These are phyloP conservation scores for Mycena filopes DNA, from an alignment of 768 basidiomycete genomes.

Conservation along the genomic window DNA sequence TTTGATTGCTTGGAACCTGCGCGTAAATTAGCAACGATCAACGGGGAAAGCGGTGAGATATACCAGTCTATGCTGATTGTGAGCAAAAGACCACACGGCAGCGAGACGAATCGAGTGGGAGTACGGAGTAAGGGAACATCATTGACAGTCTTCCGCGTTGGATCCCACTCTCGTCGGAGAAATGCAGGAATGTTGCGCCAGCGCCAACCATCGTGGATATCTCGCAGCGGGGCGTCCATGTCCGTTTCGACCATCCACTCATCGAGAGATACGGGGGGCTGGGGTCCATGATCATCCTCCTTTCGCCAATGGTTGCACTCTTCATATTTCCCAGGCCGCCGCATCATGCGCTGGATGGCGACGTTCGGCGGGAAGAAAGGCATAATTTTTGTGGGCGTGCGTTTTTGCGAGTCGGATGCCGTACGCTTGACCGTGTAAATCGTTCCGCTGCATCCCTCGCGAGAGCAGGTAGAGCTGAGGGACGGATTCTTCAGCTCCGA, in stretches of 20 bases:
- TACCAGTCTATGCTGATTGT: too few relatives aligned
- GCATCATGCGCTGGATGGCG: constrained; percentile 3
- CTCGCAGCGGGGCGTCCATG: too few relatives aligned
- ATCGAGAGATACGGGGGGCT: too few relatives aligned
- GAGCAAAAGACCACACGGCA: too few relatives aligned
- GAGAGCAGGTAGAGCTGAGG: neutral
- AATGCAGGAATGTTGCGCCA: too few relatives aligned
- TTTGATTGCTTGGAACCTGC: constrained; percentile 3
- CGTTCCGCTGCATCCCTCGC: neutral
- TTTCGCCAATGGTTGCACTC: neutral
- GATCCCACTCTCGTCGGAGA: too few relatives aligned
- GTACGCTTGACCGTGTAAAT: neutral
- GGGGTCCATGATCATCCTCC: neutral
- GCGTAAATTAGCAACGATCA: neutral
- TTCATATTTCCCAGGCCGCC: neutral
- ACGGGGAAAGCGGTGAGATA: too few relatives aligned
- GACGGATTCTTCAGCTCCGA: neutral
- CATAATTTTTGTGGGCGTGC: constrained; percentile 2
- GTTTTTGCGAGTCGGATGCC: neutral
- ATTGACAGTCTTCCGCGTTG: too few relatives aligned
- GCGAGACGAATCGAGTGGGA: too few relatives aligned
- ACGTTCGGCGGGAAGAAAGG: neutral
- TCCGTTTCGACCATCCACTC: too few relatives aligned
- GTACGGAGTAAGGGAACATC: too few relatives aligned
- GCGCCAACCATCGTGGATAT: too few relatives aligned